Percentiles rank a stretch among this genome's conserved stretches.
Conservation (phyloP, 2,329 filamentous ascomycete species). For the Mycogone perniciosa region DNA sequence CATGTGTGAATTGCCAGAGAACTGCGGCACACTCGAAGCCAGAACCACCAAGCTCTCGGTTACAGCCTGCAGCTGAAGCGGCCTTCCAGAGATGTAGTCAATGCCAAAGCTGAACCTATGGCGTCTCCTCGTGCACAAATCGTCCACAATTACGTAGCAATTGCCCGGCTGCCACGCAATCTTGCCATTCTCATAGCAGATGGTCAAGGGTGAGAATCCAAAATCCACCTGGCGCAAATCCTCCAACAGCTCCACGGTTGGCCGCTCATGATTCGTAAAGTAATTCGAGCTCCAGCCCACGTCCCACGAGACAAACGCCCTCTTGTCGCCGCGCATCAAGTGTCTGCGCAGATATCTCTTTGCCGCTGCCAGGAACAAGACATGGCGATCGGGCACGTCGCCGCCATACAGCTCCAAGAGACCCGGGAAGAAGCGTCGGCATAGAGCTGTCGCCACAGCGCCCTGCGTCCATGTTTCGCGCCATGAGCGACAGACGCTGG, state of each 20-base stretch:
- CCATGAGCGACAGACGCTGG: slow-evolving; percentile 23
- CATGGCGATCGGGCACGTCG: slow-evolving; percentile 9
- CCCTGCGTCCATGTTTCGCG: slow-evolving; percentile 19
- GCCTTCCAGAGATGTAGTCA: slow-evolving; percentile 15
- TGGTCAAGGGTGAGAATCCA: slow-evolving; percentile 7
- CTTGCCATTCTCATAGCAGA: slow-evolving; percentile 20
- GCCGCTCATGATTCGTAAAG: slow-evolving; percentile 4
- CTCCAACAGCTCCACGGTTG: background rate
- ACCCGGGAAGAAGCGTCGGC: slow-evolving; percentile 23
- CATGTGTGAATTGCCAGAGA: background rate
- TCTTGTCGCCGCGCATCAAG: slow-evolving; percentile 1
- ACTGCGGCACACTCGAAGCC: slow-evolving; percentile 5
- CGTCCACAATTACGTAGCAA: slow-evolving; percentile 20
- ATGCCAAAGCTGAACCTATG: slow-evolving; percentile 15
- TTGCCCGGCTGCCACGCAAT: slow-evolving; percentile 23
- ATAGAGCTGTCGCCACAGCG: slow-evolving; percentile 16
- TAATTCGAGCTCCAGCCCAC: slow-evolving; percentile 7
- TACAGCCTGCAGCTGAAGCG: slow-evolving; percentile 15
- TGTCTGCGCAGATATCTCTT: slow-evolving; percentile 14
- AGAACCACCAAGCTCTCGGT: slow-evolving; percentile 19
- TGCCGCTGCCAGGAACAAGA: slow-evolving; percentile 14
- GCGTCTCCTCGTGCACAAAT: slow-evolving; percentile 17
- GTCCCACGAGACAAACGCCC: slow-evolving; percentile 15
- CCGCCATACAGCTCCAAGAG: slow-evolving; percentile 16
- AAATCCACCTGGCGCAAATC: slow-evolving; percentile 12